Evolutionary conservation across 805 yeast species (phyloP).

Genomic region (Starmerella bombicola): DNA sequence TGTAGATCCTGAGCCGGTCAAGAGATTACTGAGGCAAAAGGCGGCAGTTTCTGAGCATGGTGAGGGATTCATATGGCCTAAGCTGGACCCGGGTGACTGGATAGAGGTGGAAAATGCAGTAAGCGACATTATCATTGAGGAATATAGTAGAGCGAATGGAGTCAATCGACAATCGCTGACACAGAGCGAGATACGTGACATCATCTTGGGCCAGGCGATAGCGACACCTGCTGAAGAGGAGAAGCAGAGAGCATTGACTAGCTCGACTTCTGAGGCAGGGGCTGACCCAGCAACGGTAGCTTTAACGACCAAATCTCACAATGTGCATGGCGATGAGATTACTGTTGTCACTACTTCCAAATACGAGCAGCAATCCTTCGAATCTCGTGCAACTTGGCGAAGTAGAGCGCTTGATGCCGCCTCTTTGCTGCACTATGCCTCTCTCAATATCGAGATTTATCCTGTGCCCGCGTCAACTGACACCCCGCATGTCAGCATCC

Average conservation of each 20-base stretch:
- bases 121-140: conserved; percentile 74
- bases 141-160: conserved; percentile 73
- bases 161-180: conserved; percentile 80
- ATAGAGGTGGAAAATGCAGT: conserved; percentile 72
- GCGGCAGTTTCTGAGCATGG: conserved; percentile 52
- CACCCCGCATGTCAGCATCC: conserved; percentile 33
- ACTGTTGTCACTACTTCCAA: conserved; percentile 83
- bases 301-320: conserved; percentile 66
- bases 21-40: conserved; percentile 51
- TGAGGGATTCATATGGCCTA: conserved; percentile 87
- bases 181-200: conserved; percentile 84
- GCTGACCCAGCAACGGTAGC: conserved; percentile 39
- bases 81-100: conserved; percentile 84
- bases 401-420: conserved; percentile 65
- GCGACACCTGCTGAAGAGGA: conserved; percentile 78
- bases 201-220: conserved; percentile 88
- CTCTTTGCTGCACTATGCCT: conserved; percentile 54
- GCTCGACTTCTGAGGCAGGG: conserved; percentile 42
- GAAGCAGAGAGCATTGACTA: conserved; percentile 43
- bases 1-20: conserved; percentile 46
- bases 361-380: conserved; percentile 73
- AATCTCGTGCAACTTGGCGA: conserved; percentile 86
- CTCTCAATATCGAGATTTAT: conserved; percentile 52
- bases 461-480: not conserved
- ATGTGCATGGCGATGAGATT: conserved; percentile 93